Conservation (phyloP, 2,329 filamentous ascomycete species). For the Aspergillus fumigatus region DNA sequence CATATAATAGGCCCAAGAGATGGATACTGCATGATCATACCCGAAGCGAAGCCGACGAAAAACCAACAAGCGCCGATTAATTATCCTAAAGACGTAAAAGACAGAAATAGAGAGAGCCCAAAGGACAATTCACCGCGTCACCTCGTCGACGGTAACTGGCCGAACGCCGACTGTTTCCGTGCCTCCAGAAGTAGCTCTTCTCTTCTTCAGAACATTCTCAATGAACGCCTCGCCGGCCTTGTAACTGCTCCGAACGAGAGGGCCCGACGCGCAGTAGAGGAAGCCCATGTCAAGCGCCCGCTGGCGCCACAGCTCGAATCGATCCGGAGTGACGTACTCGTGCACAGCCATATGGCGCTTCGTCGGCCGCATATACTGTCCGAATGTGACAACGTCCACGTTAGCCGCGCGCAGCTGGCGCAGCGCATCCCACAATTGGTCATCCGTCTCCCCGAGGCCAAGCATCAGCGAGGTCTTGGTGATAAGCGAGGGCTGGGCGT, state of each 20-base stretch:
- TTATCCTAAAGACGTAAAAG: slow-evolving; percentile 4
- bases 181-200: slow-evolving; percentile 36
- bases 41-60: background rate
- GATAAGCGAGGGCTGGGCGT: slow-evolving; percentile 69
- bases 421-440: slow-evolving; percentile 75
- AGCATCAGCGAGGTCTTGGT: slow-evolving; percentile 99
- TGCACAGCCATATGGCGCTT: slow-evolving; percentile 97
- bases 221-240: slow-evolving; percentile 99
- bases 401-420: slow-evolving; percentile 71
- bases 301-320: slow-evolving; percentile 87
- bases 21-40: background rate
- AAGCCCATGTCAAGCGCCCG: slow-evolving; percentile 92
- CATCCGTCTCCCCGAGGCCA: slow-evolving; percentile 85
- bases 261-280: slow-evolving; percentile 91
- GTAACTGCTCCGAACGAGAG: slow-evolving; percentile 89
- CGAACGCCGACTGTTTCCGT: slow-evolving; percentile 24
- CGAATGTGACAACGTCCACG: slow-evolving; percentile 95
- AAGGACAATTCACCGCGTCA: slow-evolving; percentile 22
- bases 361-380: slow-evolving; percentile 99
- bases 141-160: slow-evolving; percentile 22
- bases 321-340: slow-evolving; percentile 86
- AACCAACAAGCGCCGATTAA: background rate
- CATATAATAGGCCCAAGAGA: background rate
- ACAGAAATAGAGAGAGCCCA: slow-evolving; percentile 2
- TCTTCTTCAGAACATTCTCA: slow-evolving; percentile 92